Conservation (phyloP, 2,329 filamentous ascomycete species). For the Fusarium compactum region DNA sequence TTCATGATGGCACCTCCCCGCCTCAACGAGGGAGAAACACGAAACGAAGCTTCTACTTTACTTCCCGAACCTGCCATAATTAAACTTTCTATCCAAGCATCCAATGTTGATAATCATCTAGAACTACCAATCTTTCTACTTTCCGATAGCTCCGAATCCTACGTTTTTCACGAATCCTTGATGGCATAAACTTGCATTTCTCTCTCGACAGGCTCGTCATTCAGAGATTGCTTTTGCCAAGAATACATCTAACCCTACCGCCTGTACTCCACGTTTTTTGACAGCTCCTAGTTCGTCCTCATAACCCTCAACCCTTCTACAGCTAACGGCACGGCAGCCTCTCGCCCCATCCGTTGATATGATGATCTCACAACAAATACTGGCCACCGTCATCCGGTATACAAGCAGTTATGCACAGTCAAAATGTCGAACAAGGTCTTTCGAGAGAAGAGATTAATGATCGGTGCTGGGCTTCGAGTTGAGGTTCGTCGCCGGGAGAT, state of each 20-base stretch:
- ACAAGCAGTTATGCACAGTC: neutral
- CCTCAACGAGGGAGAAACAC: slow-evolving; percentile 1
- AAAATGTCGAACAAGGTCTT: neutral
- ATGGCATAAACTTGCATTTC: slow-evolving; percentile 1
- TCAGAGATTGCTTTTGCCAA: slow-evolving; percentile 18
- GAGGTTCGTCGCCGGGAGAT: neutral
- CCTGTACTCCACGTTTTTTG: slow-evolving; percentile 30
- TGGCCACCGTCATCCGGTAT: slow-evolving; percentile 25
- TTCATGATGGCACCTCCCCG: slow-evolving; percentile 3
- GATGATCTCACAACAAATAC: slow-evolving; percentile 21
- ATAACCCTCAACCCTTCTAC: slow-evolving; percentile 17
- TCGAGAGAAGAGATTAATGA: neutral
- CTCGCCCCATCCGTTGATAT: slow-evolving; percentile 30
- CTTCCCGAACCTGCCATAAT: neutral
- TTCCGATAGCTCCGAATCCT: slow-evolving; percentile 34
- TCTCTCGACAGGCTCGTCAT: slow-evolving; percentile 11
- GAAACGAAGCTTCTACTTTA: neutral
- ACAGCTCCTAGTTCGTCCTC: slow-evolving; percentile 20
- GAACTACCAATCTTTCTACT: neutral
- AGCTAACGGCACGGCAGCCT: slow-evolving; percentile 22
- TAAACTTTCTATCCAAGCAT: neutral
- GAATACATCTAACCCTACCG: slow-evolving; percentile 37
- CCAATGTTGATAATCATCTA: neutral
- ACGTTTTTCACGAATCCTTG: neutral
- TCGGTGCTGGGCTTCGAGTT: slow-evolving; percentile 7